Percentiles rank a stretch among this genome's conserved stretches.
Evolutionary conservation across 2,329 filamentous ascomycete species (phyloP).

Genomic region (Colletotrichum graminicola): DNA sequence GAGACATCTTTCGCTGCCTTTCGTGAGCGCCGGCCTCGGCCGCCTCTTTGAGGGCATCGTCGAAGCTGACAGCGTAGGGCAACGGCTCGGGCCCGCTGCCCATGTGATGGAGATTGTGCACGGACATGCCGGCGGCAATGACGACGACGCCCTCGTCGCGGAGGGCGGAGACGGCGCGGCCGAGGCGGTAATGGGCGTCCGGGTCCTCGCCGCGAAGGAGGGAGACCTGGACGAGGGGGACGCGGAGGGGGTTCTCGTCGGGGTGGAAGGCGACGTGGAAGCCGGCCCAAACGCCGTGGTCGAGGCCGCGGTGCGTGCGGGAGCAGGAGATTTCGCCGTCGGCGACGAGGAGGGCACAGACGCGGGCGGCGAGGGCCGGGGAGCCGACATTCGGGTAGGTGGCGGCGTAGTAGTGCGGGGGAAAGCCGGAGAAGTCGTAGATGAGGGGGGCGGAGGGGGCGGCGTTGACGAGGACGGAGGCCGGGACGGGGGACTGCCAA

Average conservation of each 20-base stretch:
- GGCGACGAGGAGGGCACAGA: constrained; percentile 65
- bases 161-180: constrained; percentile 73
- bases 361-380: constrained; percentile 67
- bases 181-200: constrained; percentile 75
- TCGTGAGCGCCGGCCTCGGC: constrained; percentile 57
- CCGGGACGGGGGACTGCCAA: too few species aligned
- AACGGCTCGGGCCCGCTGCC: constrained; percentile 58
- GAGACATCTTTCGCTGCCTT: constrained; percentile 56
- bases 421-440: constrained; percentile 83
- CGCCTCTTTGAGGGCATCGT: constrained; percentile 61
- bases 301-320: constrained; percentile 73
- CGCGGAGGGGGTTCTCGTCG: constrained; percentile 69
- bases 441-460: constrained; percentile 65
- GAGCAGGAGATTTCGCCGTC: constrained; percentile 70
- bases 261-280: constrained; percentile 75
- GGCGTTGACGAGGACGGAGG: too few species aligned
- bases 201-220: constrained; percentile 75
- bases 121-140: constrained; percentile 80
- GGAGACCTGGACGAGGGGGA: constrained; percentile 80
- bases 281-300: constrained; percentile 81
- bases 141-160: constrained; percentile 77
- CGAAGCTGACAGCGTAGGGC: constrained; percentile 72
- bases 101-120: constrained; percentile 75
- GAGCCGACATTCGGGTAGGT: constrained; percentile 75
- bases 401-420: constrained; percentile 75